A percentile compares a stretch with the other conserved stretches of the same genome.
Conservation (phyloP, 805 yeast genomes). For the Candida yuanshanica region DNA sequence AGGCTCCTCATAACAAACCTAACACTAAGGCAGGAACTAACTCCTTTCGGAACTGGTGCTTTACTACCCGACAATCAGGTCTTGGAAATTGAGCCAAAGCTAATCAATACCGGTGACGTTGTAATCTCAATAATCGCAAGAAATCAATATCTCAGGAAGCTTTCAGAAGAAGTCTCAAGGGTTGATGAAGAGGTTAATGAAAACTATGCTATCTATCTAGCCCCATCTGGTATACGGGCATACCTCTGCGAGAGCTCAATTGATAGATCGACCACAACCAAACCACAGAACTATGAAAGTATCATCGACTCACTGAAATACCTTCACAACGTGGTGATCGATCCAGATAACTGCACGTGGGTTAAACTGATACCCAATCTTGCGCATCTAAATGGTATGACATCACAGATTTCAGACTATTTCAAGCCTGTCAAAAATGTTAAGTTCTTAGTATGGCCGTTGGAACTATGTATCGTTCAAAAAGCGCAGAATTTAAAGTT, state of each 20-base stretch:
- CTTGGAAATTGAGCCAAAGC: conserved; percentile 41
- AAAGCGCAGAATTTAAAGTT: conserved; percentile 22
- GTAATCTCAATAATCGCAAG: conserved; percentile 29
- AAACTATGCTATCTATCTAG: conserved; percentile 39
- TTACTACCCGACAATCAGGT: conserved; percentile 26
- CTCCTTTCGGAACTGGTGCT: conserved; percentile 48
- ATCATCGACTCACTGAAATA: conserved; percentile 32
- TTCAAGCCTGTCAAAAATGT: conserved; percentile 44
- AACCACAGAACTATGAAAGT: conserved; percentile 37
- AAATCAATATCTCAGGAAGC: conserved; percentile 26
- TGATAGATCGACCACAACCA: conserved; percentile 30
- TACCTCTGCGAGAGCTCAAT: conserved; percentile 32
- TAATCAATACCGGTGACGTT: conserved; percentile 41
- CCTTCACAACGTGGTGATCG: conserved; percentile 27
- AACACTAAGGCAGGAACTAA: conserved; percentile 28
- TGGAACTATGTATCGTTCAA: conserved; percentile 59
- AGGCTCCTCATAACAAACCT: conserved; percentile 32
- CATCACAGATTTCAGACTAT: conserved; percentile 56
- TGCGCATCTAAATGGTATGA: conserved; percentile 61
- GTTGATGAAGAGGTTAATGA: conserved; percentile 17
- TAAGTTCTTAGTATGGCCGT: conserved; percentile 68
- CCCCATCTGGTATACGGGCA: conserved; percentile 52
- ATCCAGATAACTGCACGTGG: conserved; percentile 37
- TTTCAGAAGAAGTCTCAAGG: conserved; percentile 22
- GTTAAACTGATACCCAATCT: conserved; percentile 63